Evolutionary conservation across 768 basidiomycete genomes (phyloP), one percentile per base, ranked within the genome.

Genomic region (Auricularia cornea): DNA sequence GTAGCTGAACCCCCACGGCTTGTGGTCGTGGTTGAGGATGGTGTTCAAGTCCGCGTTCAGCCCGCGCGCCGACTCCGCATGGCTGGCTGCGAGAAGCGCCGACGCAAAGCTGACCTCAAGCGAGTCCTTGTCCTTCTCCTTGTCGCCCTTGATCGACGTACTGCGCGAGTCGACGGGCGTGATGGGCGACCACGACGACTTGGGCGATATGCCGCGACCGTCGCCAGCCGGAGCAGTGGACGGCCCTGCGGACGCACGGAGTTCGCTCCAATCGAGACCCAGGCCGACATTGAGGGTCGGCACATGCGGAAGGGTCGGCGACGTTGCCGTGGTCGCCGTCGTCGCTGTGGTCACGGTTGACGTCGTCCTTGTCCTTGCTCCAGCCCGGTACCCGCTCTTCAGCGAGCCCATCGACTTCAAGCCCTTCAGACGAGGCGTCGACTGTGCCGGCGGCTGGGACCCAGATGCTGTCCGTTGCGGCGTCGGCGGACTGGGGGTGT

Each of bases 1-100:
- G 71, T 98, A 98, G 11, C 87, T 87, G 76, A 97, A 95, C 0
- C 92, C 96, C 90, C 91, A 93, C 1, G 90, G 86, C 66, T 86
- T 85, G 54, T 89, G 86, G 68, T 92, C 90, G 67, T 92, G 92
- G 69, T 95, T 94, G 62, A 98, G 80, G 71, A 99, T 96, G 69
- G 92, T 88, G 64, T 98, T 72, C 18, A 99, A 82, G 75, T 99
- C 97, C 63, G 86, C 83, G 68, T 96, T 92, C 0, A 90, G 91
- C 59, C 97, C 95, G 66, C 88, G 88, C 29, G 93, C 84, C 3
- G 93, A 94, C 72, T 98, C 96, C 2, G 95, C 89, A 72, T 99
- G 95, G 1, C 94, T 95, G 0, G 96, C 96, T 28, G 92, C 92
- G 51, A 95, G 86, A 33, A 99, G 81, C 2, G 94, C 94, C 64